Evolutionary conservation across 257 asterid species (phyloP).

Genomic region (Nicotiana benthamiana): DNA sequence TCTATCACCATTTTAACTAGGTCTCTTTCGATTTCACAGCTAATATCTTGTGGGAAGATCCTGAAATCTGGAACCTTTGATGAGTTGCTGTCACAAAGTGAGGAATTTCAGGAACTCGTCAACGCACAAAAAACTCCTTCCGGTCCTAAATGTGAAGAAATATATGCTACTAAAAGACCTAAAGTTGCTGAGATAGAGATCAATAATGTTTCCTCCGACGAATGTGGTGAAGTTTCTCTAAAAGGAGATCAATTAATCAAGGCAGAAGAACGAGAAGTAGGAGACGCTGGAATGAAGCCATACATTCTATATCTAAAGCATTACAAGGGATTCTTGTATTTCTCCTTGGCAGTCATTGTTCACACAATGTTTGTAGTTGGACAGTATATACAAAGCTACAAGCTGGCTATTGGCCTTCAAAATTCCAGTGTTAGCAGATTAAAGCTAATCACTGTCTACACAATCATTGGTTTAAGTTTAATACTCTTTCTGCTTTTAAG

Average conservation of each 20-base stretch:
- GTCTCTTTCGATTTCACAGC: conserved; percentile 15
- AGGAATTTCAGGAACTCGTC: conserved; percentile 38
- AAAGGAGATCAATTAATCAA: conserved; percentile 63
- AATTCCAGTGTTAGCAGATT: conserved; percentile 32
- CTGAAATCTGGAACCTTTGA: conserved; percentile 22
- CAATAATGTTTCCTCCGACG: conserved; percentile 11
- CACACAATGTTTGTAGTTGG: conserved; percentile 46
- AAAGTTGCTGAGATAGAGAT: conserved; percentile 18
- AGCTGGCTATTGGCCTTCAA: conserved; percentile 90
- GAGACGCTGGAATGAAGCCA: conserved; percentile 79
- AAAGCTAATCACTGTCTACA: conserved; percentile 52
- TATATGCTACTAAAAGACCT: conserved; percentile 10
- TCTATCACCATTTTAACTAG: not conserved
- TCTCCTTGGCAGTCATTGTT: conserved; percentile 34
- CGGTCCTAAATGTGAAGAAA: conserved; percentile 27
- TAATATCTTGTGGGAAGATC: conserved; percentile 34
- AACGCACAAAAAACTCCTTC: conserved; percentile 40
- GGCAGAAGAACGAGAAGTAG: conserved; percentile 74
- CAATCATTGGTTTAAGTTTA: conserved; percentile 46
- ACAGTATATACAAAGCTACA: conserved; percentile 52
- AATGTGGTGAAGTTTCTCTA: conserved; percentile 9
- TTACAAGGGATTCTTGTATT: conserved; percentile 52
- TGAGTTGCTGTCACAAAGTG: conserved; percentile 26
- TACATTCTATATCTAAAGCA: conserved; percentile 55
- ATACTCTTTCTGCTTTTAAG: conserved; percentile 40